Conservation (phyloP, 129 eudicot species). For the Sambucus nigra region DNA sequence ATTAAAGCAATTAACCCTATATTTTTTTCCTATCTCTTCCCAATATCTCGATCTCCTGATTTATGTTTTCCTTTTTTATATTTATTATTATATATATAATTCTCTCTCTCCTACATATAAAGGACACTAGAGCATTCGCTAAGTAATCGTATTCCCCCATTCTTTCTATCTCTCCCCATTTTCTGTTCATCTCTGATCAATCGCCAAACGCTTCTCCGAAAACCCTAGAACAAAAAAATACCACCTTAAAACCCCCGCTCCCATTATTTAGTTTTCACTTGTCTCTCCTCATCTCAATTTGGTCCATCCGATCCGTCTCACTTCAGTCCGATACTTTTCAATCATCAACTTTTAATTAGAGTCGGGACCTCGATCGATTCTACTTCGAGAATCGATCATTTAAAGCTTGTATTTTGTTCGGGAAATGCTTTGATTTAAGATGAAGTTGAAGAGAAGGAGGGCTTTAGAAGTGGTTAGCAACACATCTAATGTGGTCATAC, state of each 20-base stretch:
- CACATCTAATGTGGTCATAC: conserved; percentile 4
- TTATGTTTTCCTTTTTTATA: too few species aligned
- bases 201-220: conserved; percentile 28
- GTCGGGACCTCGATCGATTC: conserved; percentile 12
- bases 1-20: too few species aligned
- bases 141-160: background rate
- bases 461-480: conserved; percentile 79
- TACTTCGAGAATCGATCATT: conserved; percentile 24
- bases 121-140: too few species aligned
- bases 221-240: conserved; percentile 17
- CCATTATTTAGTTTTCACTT: conserved; percentile 2
- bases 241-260: conserved; percentile 1
- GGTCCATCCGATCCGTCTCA: conserved; percentile 13
- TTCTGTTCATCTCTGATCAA: conserved; percentile 20
- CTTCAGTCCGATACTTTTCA: conserved; percentile 9
- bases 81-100: too few species aligned
- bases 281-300: conserved; percentile 7
- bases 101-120: too few species aligned
- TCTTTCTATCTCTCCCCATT: background rate
- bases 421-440: conserved; percentile 47
- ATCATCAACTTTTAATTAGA: conserved; percentile 16
- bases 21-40: too few species aligned
- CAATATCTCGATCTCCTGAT: too few species aligned
- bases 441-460: conserved; percentile 83
- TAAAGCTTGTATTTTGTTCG: conserved; percentile 1